Evolutionary conservation across 805 yeast species (phyloP), one percentile per base, ranked within the genome.

Genomic region (Lachancea fermentati): DNA sequence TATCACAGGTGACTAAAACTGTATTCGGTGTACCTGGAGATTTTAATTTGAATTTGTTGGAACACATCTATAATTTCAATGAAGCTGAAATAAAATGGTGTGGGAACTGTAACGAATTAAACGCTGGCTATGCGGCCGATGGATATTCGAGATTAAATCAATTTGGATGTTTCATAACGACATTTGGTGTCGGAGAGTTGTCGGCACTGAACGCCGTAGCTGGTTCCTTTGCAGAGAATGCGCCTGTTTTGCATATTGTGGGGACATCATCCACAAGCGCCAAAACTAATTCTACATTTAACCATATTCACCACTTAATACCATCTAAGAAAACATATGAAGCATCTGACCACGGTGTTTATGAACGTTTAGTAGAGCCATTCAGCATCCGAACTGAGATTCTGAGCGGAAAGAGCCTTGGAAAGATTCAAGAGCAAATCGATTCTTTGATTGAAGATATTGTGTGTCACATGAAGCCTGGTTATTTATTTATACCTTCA

Each of bases 121-220:
- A 88, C 55, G 81, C 93, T 3, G 91, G 93, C 6, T 88, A 89
- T 58, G 79, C 93, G 5, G 88, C 91, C 7, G 96, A 89, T 60
- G 97, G 96, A 4, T 89, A 85, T 54, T 77, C 91, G 13, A 72
- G 91, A 45, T 70, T 79, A 19, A 68, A 71, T 34, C 72, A 76
- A n/a, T 72, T 83, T 5, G 85, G 87, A 39, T 87, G 78, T 14
- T 60, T 76, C 30, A 61, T 76, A 39, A 63, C 68, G n/a, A n/a
- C n/a, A n/a, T n/a, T n/a, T n/a, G n/a, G n/a, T n/a, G n/a, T n/a
- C n/a, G n/a, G n/a, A n/a, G 96, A 86, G 59, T 70, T 86, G 47
- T 78, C 86, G 44, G 93, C 95, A 2, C 54, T 86, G 46, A 86
- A 86, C 62, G 95, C 93, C 35, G 67, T 85, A 40, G 69, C 86